Base-by-base conservation (phyloP, 2,329 filamentous ascomycete genomes). In the Neonectria ditissima region DNA sequence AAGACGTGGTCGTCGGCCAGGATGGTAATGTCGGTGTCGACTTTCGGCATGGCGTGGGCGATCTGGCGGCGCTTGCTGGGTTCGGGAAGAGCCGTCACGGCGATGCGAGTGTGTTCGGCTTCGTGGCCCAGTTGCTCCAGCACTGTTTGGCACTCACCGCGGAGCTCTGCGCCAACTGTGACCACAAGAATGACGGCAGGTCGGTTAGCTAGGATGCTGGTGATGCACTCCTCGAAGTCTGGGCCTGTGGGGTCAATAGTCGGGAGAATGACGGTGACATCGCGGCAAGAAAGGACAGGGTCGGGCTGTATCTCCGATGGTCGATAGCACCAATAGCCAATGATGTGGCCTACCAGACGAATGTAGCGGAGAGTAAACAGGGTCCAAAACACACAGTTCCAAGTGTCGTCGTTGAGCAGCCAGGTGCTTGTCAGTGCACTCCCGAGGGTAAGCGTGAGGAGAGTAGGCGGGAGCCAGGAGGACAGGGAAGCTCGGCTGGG, bases 1-100 rank as follows among this genome's bases (percentile, higher is more conserved):
- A 84, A 81, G 16, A 86, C 84, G 65, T 86, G 83, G 71, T 87
- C 85, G 63, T 88, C 86, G 14, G 80, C 77, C 2, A 84, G 73
- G 7, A 86, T 75, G 0, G 80, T 80, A 55, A 88, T 78, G 0
- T 69, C 7, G 0, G 84, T 85, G 0, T 66, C 50, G 37, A 83
- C 75, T 0, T 69, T 44, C 0, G 70, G 63, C 9, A 86, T 70
- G 0, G 79, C 84, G 2, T 73, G 69, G 2, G 76, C 76, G 3
- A 87, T 72, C 64, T 88, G 86, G 1, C 65, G 50, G 1, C 86
- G 83, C 74, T 87, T 87, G 73, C 81, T 84, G 2, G 82, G 76
- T 1, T 75, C 65, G 0, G 63, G 26, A 0, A 77, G 73, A 0
- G 75, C 67, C 0, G 76, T 65, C 3, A 85, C 75, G 0, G 67